Percentiles rank a stretch among this genome's conserved stretches.
phyloP scores from a whole-genome alignment of 768 basidiomycete species.

The Tulasnella sp. region DNA sequence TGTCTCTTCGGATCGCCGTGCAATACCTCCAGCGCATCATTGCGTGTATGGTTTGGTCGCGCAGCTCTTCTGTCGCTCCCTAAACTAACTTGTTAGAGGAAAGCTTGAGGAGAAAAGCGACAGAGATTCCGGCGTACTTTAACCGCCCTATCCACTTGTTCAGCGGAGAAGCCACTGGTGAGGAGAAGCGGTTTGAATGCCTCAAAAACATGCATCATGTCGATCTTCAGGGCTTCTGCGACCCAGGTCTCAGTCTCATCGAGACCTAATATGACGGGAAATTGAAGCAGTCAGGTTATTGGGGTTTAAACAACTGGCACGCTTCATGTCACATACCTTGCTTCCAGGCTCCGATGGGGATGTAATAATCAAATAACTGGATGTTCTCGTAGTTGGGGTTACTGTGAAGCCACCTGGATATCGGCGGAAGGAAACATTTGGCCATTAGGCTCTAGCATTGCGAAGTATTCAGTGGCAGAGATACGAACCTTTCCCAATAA shows the following conservation, averaged over 20 bases:
- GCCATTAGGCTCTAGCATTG: too few species aligned
- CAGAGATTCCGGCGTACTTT: neutral
- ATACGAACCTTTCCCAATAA: neutral
- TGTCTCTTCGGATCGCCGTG: neutral
- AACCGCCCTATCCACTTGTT: neutral
- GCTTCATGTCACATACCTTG: too few species aligned
- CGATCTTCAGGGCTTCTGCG: neutral
- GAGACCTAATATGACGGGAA: neutral
- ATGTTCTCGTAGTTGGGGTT: slow-evolving; percentile 1
- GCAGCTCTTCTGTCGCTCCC: neutral
- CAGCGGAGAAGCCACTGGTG: neutral
- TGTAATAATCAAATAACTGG: neutral
- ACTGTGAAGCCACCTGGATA: slow-evolving; percentile 4
- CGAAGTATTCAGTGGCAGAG: too few species aligned
- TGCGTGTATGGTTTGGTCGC: neutral
- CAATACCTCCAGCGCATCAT: neutral
- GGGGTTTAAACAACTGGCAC: too few species aligned
- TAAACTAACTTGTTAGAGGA: neutral
- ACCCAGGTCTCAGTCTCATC: neutral
- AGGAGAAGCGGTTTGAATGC: slow-evolving; percentile 1
- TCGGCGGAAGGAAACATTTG: too few species aligned
- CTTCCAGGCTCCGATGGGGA: slow-evolving; percentile 3
- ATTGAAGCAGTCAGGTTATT: too few species aligned
- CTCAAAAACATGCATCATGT: neutral
- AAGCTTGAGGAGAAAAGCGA: too few species aligned